A percentile compares a stretch with the other conserved stretches of the same genome.
Conservation (phyloP, 805 yeast genomes). For the Ogataea henricii region DNA sequence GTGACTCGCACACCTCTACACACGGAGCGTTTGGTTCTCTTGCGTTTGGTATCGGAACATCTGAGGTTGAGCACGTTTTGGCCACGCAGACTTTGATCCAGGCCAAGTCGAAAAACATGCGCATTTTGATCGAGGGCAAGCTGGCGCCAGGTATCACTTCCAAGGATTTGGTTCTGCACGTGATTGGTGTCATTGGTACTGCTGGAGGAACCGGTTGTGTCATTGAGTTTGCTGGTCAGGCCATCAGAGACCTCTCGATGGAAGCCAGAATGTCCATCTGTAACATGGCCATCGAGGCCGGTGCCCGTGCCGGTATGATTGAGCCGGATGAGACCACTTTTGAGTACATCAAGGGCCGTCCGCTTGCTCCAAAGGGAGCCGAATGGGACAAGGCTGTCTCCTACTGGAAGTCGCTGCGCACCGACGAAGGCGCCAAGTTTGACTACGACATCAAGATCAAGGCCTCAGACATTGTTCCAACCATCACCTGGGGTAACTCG, state of each 20-base stretch:
- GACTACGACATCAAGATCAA: slow-evolving; percentile 81
- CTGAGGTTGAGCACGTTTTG: slow-evolving; percentile 97
- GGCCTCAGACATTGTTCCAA: slow-evolving; percentile 87
- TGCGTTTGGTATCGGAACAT: slow-evolving; percentile 98
- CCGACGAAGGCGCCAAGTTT: slow-evolving; percentile 89
- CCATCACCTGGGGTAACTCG: slow-evolving; percentile 99
- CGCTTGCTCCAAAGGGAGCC: slow-evolving; percentile 89
- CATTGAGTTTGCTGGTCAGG: slow-evolving; percentile 95
- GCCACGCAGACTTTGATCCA: slow-evolving; percentile 97
- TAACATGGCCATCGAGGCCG: slow-evolving; percentile 98
- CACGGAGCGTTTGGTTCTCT: slow-evolving; percentile 98
- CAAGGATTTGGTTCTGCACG: slow-evolving; percentile 91
- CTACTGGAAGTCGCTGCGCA: slow-evolving; percentile 86
- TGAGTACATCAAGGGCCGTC: slow-evolving; percentile 88
- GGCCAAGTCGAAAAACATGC: slow-evolving; percentile 94
- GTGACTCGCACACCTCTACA: slow-evolving; percentile 98
- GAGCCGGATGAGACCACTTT: slow-evolving; percentile 91
- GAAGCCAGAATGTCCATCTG: slow-evolving; percentile 99
- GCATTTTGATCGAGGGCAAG: slow-evolving; percentile 81
- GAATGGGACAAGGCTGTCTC: slow-evolving; percentile 94
- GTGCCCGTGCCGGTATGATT: slow-evolving; percentile 99
- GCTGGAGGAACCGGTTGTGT: slow-evolving; percentile 99
- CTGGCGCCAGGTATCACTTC: slow-evolving; percentile 89
- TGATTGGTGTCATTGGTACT: slow-evolving; percentile 95
- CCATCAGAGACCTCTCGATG: slow-evolving; percentile 86